These are phyloP conservation scores for Saccharomycopsis crataegensis DNA, from an alignment of 1,139 yeast species.

Conservation along the genomic window DNA sequence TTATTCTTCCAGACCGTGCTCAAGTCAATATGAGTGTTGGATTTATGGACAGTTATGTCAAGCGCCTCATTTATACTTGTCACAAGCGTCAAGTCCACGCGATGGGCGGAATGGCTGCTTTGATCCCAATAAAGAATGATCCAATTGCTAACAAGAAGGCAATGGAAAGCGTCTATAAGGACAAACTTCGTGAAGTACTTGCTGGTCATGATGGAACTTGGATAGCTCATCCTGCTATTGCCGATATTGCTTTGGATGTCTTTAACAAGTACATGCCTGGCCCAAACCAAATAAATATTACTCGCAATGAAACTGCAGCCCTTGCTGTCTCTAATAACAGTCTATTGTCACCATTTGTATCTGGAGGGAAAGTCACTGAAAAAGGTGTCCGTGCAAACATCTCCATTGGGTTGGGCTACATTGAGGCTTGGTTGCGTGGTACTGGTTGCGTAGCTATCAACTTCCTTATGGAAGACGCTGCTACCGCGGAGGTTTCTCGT, in stretches of 20 bases:
- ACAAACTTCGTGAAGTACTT: slow-evolving; percentile 65
- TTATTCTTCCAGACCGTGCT: slow-evolving; percentile 62
- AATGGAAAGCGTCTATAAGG: slow-evolving; percentile 64
- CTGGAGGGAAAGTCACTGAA: slow-evolving; percentile 55
- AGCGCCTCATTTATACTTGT: slow-evolving; percentile 59
- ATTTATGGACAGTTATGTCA: slow-evolving; percentile 65
- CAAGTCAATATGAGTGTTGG: slow-evolving; percentile 73
- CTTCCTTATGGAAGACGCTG: slow-evolving; percentile 83
- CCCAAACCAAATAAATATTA: slow-evolving; percentile 62
- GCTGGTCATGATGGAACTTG: slow-evolving; percentile 80
- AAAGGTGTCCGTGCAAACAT: slow-evolving; percentile 65
- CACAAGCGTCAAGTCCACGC: slow-evolving; percentile 74
- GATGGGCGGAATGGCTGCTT: slow-evolving; percentile 85
- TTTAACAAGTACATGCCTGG: slow-evolving; percentile 80
- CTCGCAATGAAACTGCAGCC: slow-evolving; percentile 17
- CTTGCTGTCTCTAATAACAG: slow-evolving; percentile 54
- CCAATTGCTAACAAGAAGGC: slow-evolving; percentile 56
- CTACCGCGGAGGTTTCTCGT: slow-evolving; percentile 81
- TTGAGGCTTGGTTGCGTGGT: slow-evolving; percentile 82
- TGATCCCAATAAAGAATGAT: slow-evolving; percentile 69
- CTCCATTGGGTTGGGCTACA: slow-evolving; percentile 68
- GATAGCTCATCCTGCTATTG: slow-evolving; percentile 80
- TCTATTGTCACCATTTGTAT: slow-evolving; percentile 61
- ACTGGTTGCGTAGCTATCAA: slow-evolving; percentile 82
- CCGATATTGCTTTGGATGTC: slow-evolving; percentile 65